Evolutionary conservation across 768 basidiomycete genomes (phyloP).

Genomic region (Russula foetens): DNA sequence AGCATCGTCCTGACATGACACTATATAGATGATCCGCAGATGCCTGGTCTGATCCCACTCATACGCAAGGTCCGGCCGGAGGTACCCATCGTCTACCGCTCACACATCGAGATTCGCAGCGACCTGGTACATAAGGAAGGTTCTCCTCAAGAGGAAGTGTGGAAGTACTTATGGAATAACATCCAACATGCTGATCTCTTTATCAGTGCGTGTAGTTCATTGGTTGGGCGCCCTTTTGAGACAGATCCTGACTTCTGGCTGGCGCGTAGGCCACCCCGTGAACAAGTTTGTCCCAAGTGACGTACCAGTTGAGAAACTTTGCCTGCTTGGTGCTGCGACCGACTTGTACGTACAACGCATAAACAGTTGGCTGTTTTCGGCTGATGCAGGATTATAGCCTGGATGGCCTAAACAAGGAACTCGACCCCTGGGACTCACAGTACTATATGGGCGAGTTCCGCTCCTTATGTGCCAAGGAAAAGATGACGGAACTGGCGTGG

Average conservation of each 20-base stretch:
- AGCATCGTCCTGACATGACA: neutral
- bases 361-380: neutral
- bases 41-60: constrained; percentile 89
- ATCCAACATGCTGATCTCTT: constrained; percentile 87
- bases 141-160: constrained; percentile 85
- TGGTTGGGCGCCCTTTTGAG: neutral
- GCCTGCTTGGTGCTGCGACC: constrained; percentile 75
- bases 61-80: constrained; percentile 81
- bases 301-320: constrained; percentile 62
- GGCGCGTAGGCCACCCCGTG: constrained; percentile 65
- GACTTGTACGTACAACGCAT: constrained; percentile 53
- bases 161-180: constrained; percentile 93
- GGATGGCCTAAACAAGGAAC: constrained; percentile 91
- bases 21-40: constrained; percentile 72
- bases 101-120: constrained; percentile 83
- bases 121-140: constrained; percentile 76
- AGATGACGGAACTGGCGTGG: constrained; percentile 74
- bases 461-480: constrained; percentile 64
- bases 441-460: constrained; percentile 89
- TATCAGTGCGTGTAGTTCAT: constrained; percentile 49
- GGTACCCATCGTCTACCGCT: constrained; percentile 86
- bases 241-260: neutral
- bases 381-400: constrained; percentile 40
- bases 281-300: constrained; percentile 88
- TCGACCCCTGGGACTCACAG: constrained; percentile 72